Conservation (phyloP, 1,284 basidiomycete species). For the Puccinia hordei region DNA sequence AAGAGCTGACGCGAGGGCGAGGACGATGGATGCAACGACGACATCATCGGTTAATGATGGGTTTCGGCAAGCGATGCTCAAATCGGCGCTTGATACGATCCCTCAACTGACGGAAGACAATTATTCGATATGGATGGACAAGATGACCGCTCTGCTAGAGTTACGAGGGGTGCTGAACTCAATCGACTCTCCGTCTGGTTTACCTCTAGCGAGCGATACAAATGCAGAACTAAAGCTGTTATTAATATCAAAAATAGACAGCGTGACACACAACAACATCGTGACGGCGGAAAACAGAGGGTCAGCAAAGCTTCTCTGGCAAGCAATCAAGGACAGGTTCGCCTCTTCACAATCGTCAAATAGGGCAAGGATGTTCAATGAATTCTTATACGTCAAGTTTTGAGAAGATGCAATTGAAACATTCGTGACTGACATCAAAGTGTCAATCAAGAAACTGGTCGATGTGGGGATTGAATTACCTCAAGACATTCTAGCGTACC, state of each 20-base stretch:
- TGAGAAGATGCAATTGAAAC: neutral
- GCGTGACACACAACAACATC: neutral
- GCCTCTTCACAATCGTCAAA: neutral
- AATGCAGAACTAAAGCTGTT: neutral
- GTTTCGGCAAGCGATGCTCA: too few relatives aligned
- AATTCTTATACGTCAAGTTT: neutral
- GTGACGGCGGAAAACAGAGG: constrained; percentile 1
- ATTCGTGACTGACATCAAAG: neutral
- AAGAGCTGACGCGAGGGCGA: too few relatives aligned
- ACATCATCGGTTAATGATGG: too few relatives aligned
- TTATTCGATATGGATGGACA: too few relatives aligned
- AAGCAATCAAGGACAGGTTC: neutral
- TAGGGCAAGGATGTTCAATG: neutral
- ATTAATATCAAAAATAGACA: neutral
- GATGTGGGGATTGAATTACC: neutral
- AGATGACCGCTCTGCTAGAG: too few relatives aligned
- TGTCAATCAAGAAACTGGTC: neutral
- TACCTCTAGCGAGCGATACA: neutral
- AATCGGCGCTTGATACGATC: too few relatives aligned
- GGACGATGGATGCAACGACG: too few relatives aligned
- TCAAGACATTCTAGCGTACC: neutral
- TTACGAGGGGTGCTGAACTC: too few relatives aligned
- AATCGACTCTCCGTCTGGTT: too few relatives aligned
- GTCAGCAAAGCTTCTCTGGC: neutral
- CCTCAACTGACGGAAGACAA: too few relatives aligned